Base-by-base conservation (phyloP, 139 green algal species). In the Picochlorum sp. region DNA sequence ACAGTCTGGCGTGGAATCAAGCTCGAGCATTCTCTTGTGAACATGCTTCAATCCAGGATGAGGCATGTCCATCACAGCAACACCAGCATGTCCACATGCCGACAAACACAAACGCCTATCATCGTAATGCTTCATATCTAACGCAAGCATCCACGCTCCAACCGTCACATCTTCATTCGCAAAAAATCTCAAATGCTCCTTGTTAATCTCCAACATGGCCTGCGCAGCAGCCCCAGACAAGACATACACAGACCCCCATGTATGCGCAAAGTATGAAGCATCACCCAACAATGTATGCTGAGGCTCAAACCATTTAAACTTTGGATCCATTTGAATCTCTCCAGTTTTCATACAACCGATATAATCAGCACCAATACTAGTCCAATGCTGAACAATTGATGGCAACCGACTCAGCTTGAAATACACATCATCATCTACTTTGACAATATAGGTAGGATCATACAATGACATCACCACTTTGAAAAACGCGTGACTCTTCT, bases 321-420 rank as follows among this genome's bases (percentile, higher is more conserved):
- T 56, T 3, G 41, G 56, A 4, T 63, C 57, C 11, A 57, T 75
- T 34, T 83, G 64, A 14, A 88, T 72, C 1, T 57, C 20, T 1
- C 82, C 82, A 18, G 55, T 81, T 69, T 88, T 88, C 80, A 88
- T 87, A 73, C 82, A 88, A 0, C 82, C 82, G 21, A 88, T 59
- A 34, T 88, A 88, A 54, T 84, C 82, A 24, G 72, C 63, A 2
- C 41, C 23, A 8, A 67, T 57, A 16, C 26, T 20, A 4, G 6
- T 26, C 81, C 83, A 89, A 60, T 89, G 83, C 2, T 18, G 24
- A 3, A 83, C 51, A 21, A 68, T 76, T 6, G 49, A 45, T 20
- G 73, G 71, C 34, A 89, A 2, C 26, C 72, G 56, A 54, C 76
- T 70, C 13, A 79, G 44, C 0, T 73, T 71, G 4, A 89, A 24